Evolutionary conservation across 1,284 basidiomycete species (phyloP).

Genomic region (Microbotryum saponariae): DNA sequence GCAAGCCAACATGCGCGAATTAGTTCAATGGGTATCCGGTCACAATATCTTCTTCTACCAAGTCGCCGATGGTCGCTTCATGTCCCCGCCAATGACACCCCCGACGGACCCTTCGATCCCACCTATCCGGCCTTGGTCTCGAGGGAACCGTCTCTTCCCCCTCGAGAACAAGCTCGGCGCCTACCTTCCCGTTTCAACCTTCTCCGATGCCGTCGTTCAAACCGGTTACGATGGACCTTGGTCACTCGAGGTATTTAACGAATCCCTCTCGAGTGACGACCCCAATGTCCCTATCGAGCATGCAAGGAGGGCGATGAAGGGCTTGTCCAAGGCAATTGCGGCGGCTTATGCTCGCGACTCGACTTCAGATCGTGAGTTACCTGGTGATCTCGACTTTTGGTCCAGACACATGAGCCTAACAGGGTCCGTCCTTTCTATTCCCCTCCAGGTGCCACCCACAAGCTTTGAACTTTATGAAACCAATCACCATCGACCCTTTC

Average conservation of each 20-base stretch:
- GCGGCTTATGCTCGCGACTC: constrained; percentile 12
- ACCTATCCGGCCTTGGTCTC: constrained; percentile 41
- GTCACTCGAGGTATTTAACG: constrained; percentile 43
- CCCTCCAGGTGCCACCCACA: too few relatives aligned
- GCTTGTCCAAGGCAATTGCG: constrained; percentile 12
- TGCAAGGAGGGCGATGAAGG: constrained; percentile 34
- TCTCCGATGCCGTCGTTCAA: constrained; percentile 37
- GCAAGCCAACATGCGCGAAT: constrained; percentile 26
- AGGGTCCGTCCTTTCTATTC: too few relatives aligned
- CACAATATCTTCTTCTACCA: constrained; percentile 42
- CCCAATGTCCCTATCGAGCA: constrained; percentile 35
- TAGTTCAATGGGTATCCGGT: constrained; percentile 28
- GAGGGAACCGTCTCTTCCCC: constrained; percentile 41
- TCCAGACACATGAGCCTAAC: too few relatives aligned
- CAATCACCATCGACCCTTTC: too few relatives aligned
- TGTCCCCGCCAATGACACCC: constrained; percentile 35
- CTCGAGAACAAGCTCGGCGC: constrained; percentile 39
- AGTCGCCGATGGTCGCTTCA: constrained; percentile 40
- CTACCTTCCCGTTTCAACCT: constrained; percentile 40
- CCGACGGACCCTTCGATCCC: constrained; percentile 38
- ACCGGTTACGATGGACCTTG: constrained; percentile 41
- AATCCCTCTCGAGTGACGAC: constrained; percentile 31
- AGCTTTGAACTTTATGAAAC: too few relatives aligned
- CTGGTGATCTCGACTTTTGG: too few relatives aligned
- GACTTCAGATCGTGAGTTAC: too few relatives aligned